A percentile compares a stretch with the other conserved stretches of the same genome.
phyloP scores from a whole-genome alignment of 1,139 yeast genomes.

The Lizanozyma gosingica region DNA sequence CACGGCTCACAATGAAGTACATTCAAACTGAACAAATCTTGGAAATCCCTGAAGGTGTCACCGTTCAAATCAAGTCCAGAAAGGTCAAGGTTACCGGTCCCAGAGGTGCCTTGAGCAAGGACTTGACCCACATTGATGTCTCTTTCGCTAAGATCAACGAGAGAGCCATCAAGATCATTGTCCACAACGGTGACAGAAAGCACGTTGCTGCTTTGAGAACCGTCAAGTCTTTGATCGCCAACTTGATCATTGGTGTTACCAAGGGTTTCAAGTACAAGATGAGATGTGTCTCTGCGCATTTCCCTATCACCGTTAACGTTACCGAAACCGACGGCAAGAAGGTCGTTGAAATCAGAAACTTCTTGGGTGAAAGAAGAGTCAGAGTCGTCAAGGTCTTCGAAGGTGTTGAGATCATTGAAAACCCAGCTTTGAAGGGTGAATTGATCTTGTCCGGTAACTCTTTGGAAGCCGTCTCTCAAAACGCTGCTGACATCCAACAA shows the following conservation, averaged over 20 bases:
- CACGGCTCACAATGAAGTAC: conserved; percentile 62
- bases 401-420: conserved; percentile 81
- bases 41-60: conserved; percentile 91
- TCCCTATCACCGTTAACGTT: conserved; percentile 97
- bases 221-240: conserved; percentile 88
- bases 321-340: conserved; percentile 67
- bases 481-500: conserved; percentile 98
- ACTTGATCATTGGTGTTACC: conserved; percentile 98
- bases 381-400: conserved; percentile 78
- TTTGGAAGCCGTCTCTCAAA: conserved; percentile 94
- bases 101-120: conserved; percentile 91
- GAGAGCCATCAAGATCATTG: conserved; percentile 76
- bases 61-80: conserved; percentile 89
- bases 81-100: conserved; percentile 89
- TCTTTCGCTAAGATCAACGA: conserved; percentile 73
- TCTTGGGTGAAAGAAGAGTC: conserved; percentile 97
- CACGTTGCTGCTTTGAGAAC: conserved; percentile 99
- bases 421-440: conserved; percentile 89
- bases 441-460: conserved; percentile 91
- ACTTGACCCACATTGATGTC: conserved; percentile 92
- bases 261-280: conserved; percentile 99
- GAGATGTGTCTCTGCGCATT: conserved; percentile 99
- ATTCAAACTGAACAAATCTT: conserved; percentile 89
- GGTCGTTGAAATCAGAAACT: conserved; percentile 94
- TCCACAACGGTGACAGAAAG: conserved; percentile 99